Conservation (phyloP, 495 filamentous ascomycete species). For the Echria macrotheca region DNA sequence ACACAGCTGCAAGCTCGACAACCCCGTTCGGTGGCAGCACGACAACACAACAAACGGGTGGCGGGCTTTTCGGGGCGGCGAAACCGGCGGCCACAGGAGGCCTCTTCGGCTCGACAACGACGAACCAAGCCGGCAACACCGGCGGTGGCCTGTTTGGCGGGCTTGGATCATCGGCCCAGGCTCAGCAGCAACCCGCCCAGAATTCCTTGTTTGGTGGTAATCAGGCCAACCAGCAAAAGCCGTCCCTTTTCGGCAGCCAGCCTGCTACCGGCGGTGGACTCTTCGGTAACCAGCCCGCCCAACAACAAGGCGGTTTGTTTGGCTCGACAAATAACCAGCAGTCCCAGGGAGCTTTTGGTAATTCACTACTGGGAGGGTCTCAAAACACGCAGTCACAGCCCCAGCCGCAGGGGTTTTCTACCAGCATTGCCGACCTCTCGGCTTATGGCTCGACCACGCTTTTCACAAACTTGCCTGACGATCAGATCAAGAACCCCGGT, state of each 20-base stretch:
- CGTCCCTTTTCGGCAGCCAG: conserved; percentile 39
- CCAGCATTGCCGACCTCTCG: conserved; percentile 68
- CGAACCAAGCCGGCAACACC: conserved; percentile 28
- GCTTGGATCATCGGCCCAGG: conserved; percentile 36
- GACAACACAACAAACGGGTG: conserved; percentile 37
- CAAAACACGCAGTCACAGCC: conserved; percentile 37
- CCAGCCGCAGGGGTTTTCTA: conserved; percentile 59
- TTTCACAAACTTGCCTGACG: conserved; percentile 63
- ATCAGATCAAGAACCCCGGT: conserved; percentile 62
- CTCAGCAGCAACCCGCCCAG: conserved; percentile 53
- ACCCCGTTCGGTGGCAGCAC: conserved; percentile 20
- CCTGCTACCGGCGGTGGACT: conserved; percentile 48
- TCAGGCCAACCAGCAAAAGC: conserved; percentile 37
- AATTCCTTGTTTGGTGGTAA: conserved; percentile 38
- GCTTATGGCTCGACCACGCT: conserved; percentile 82
- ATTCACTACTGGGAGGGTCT: conserved; percentile 37
- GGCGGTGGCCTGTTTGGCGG: conserved; percentile 43
- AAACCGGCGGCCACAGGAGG: conserved; percentile 44
- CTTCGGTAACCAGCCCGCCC: conserved; percentile 54
- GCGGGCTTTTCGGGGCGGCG: conserved; percentile 56
- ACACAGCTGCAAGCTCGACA: conserved; percentile 12
- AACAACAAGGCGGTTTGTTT: conserved; percentile 39
- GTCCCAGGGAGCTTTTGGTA: conserved; percentile 34
- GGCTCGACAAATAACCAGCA: conserved; percentile 37
- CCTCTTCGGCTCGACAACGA: conserved; percentile 42